These are phyloP conservation scores for Kwoniella europaea DNA, from an alignment of 768 basidiomycete species.

Conservation along the genomic window DNA sequence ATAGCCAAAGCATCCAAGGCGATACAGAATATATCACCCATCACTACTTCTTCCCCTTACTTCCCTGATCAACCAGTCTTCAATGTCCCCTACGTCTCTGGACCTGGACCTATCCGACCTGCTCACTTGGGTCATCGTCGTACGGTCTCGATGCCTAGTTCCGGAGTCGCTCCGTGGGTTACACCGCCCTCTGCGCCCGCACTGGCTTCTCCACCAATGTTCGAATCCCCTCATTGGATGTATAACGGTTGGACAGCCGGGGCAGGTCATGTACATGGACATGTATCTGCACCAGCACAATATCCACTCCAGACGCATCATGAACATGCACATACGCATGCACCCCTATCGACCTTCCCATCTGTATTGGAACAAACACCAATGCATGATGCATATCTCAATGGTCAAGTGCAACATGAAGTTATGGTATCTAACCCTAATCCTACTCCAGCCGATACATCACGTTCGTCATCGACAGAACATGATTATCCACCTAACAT, in stretches of 20 bases:
- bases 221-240: conserved; percentile 51
- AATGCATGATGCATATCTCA: conserved; percentile 36
- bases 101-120: conserved; percentile 25
- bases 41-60: conserved; percentile 38
- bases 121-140: conserved; percentile 37
- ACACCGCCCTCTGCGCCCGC: conserved; percentile 42
- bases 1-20: conserved; percentile 41
- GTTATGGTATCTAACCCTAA: conserved; percentile 10
- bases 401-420: neutral
- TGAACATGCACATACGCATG: neutral
- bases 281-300: neutral
- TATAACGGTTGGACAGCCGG: conserved; percentile 35
- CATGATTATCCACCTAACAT: conserved; percentile 12
- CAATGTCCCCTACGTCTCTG: conserved; percentile 33
- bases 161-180: conserved; percentile 30
- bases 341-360: conserved; percentile 32
- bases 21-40: conserved; percentile 18
- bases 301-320: conserved; percentile 7
- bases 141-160: conserved; percentile 38
- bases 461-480: conserved; percentile 24
- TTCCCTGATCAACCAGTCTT: conserved; percentile 33
- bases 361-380: conserved; percentile 49
- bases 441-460: conserved; percentile 5
- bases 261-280: neutral
- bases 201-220: conserved; percentile 44